Evolutionary conservation across 139 green algal species (phyloP).

Genomic region (Pycnococcus provasolii): DNA sequence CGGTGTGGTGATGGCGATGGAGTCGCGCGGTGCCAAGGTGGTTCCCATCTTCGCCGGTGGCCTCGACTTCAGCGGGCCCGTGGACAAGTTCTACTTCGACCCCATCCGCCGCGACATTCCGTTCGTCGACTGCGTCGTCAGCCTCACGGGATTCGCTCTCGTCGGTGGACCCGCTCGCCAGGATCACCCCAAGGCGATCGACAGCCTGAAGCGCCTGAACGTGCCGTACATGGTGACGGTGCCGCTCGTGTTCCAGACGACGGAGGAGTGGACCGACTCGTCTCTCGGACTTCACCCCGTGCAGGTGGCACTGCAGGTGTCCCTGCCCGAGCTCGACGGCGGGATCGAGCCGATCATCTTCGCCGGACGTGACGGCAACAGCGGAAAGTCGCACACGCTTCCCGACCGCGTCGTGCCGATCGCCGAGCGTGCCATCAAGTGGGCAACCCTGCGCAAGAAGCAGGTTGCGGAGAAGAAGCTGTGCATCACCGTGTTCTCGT

Average conservation of each 20-base stretch:
- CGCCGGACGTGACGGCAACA: slow-evolving; percentile 86
- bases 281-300: slow-evolving; percentile 96
- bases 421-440: slow-evolving; percentile 83
- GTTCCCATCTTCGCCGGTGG: slow-evolving; percentile 94
- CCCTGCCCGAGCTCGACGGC: slow-evolving; percentile 95
- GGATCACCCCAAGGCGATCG: slow-evolving; percentile 93
- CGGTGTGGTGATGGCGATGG: slow-evolving; percentile 82
- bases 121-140: slow-evolving; percentile 83
- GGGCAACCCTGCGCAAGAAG: slow-evolving; percentile 84
- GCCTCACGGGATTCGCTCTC: slow-evolving; percentile 91
- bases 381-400: slow-evolving; percentile 94
- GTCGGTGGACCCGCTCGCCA: slow-evolving; percentile 83
- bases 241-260: slow-evolving; percentile 98
- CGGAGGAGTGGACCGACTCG: slow-evolving; percentile 94
- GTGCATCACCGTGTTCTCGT: slow-evolving; percentile 94
- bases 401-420: slow-evolving; percentile 85
- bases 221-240: slow-evolving; percentile 95
- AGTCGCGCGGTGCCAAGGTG: slow-evolving; percentile 80
- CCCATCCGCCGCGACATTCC: slow-evolving; percentile 56
- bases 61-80: slow-evolving; percentile 89
- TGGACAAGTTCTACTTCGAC: slow-evolving; percentile 98
- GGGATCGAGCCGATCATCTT: slow-evolving; percentile 98
- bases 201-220: slow-evolving; percentile 85
- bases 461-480: slow-evolving; percentile 89
- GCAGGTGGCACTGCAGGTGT: slow-evolving; percentile 80